Evolutionary conservation across 768 basidiomycete species (phyloP).

Genomic region (Tylopilus sp.): DNA sequence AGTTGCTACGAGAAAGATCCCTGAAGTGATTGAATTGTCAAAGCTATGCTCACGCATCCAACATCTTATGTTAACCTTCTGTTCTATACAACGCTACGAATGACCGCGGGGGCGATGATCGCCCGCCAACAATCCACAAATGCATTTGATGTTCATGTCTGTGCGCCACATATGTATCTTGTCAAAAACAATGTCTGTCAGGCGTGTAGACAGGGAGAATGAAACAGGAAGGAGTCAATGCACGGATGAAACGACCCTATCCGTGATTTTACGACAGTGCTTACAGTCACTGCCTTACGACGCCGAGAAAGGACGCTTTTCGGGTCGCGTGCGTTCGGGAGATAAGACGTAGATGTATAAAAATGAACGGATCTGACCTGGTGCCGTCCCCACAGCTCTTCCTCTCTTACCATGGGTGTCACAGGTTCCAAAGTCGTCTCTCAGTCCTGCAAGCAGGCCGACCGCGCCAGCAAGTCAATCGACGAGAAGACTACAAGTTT

Average conservation of each 20-base stretch:
- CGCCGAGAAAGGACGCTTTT: neutral
- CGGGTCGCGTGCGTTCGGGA: slow-evolving; percentile 11
- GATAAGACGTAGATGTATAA: slow-evolving; percentile 25
- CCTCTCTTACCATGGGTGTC: slow-evolving; percentile 23
- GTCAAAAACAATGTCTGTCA: neutral
- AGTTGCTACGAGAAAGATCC: neutral
- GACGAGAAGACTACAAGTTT: slow-evolving; percentile 29
- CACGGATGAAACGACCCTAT: neutral
- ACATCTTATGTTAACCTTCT: neutral
- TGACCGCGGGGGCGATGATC: neutral
- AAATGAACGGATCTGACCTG: slow-evolving; percentile 18
- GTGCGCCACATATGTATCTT: neutral
- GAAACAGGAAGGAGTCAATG: neutral
- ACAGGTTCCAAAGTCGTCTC: slow-evolving; percentile 23
- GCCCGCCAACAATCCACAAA: neutral
- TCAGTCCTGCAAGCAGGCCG: slow-evolving; percentile 12
- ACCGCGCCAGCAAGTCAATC: slow-evolving; percentile 19
- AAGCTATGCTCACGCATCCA: neutral
- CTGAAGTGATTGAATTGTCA: neutral
- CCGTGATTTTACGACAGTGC: neutral
- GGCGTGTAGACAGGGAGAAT: neutral
- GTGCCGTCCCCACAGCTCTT: slow-evolving; percentile 9
- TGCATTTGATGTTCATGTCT: slow-evolving; percentile 3
- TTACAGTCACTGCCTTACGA: neutral
- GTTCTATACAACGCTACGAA: neutral